Conservation (phyloP, 352 stramenopile species). For the Vaucheria bursata region DNA sequence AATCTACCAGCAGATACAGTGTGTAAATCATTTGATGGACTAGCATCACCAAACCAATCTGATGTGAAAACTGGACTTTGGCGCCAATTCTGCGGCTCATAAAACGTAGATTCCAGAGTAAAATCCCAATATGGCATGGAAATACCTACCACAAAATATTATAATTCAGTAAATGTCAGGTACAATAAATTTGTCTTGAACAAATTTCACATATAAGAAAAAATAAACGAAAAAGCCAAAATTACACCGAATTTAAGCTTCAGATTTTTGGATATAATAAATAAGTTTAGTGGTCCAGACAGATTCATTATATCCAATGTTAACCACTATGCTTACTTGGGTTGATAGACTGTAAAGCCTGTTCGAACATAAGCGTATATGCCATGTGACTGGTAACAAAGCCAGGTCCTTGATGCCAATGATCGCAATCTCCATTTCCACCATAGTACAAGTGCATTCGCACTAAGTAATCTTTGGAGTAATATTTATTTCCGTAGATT, state of each 20-base stretch:
- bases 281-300: no score
- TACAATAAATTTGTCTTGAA: no score
- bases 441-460: constrained; percentile 46
- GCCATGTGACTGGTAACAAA: constrained; percentile 46
- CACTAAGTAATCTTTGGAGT: constrained; percentile 42
- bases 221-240: neutral
- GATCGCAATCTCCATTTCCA: constrained; percentile 10
- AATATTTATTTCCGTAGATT: constrained; percentile 34
- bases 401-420: constrained; percentile 21
- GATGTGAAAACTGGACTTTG: neutral
- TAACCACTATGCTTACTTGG: constrained; percentile 8
- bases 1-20: constrained; percentile 17
- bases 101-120: constrained; percentile 40
- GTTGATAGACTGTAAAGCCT: constrained; percentile 39
- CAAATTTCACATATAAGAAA: no score
- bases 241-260: neutral
- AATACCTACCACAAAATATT: no score
- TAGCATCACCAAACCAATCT: constrained; percentile 26
- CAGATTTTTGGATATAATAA: no score
- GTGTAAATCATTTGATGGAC: constrained; percentile 25
- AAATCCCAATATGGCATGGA: constrained; percentile 47
- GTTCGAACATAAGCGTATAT: constrained; percentile 45
- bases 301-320: no score
- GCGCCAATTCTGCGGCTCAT: neutral
- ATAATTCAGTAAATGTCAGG: no score